Base-by-base conservation (phyloP, 345 rosid genomes). In the Eucalyptus tenuipes region DNA sequence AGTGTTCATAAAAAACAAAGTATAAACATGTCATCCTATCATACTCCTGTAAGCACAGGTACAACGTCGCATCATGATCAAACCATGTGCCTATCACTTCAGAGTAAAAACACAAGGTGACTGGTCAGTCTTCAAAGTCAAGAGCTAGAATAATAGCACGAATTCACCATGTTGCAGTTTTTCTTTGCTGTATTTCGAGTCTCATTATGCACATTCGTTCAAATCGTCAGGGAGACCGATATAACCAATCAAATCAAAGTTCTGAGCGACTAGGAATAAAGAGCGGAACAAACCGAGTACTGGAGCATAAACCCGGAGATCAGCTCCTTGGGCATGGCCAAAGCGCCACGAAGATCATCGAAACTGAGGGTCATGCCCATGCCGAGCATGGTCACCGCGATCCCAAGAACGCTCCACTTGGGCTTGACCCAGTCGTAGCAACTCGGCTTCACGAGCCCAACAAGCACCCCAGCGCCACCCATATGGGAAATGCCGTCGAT, bases 361-460 rank as follows among this genome's bases (percentile, higher is more conserved):
- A 97, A 91, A 29, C 97, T 94, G 92, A 96, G 96, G 86, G 99
- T 96, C 97, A 96, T 96, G 40, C 98, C 99, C 99, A 96, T 97
- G 27, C 99, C 98, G 68, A 96, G 97, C 99, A 97, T 97, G 8
- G 96, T 96, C 88, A 95, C 86, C n/a, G 96, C 93, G n/a, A 97
- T 89, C 53, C 97, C 98, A 61, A 89, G 37, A 82, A 94, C 92
- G 82, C 93, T 94, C 96, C 90, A 94, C 66, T 91, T 90, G 31
- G 99, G 99, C 47, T 94, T 93, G 79, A 97, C 96, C 99, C 99
- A 96, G 82, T 89, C 88, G 94, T 94, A 97, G 40, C 93, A 88
- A 86, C 88, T 91, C 25, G 99, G 99, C 81, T 90, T 94, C 87
- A 96, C 27, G 85, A 97, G 90, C 86, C 97, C 91, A 94, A 86